Evolutionary conservation across 306 rosid species (phyloP).

Genomic region (Amphicarpaea edgeworthii): DNA sequence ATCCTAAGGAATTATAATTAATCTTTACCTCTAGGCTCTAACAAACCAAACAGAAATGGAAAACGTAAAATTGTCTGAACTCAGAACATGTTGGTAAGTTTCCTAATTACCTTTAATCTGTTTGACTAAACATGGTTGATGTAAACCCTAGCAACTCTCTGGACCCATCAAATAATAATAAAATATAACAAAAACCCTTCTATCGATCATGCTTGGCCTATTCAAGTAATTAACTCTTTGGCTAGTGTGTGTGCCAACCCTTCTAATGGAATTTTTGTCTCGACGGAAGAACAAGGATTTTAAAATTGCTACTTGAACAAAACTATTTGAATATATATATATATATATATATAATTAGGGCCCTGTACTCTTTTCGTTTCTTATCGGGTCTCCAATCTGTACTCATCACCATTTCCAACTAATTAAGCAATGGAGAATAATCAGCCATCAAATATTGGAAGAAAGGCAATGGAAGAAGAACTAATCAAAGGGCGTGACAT

Average conservation of each 20-base stretch:
- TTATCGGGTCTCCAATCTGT: neutral
- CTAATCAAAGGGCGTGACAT: constrained; percentile 34
- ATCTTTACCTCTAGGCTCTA: neutral
- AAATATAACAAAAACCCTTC: neutral
- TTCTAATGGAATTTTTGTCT: neutral
- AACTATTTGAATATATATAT: neutral
- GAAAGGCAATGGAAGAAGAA: constrained; percentile 35
- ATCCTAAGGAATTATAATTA: too few species aligned
- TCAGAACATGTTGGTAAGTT: neutral
- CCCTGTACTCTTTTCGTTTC: neutral
- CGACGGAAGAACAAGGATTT: neutral
- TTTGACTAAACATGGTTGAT: neutral
- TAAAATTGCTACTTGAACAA: neutral
- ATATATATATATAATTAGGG: too few species aligned
- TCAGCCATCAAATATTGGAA: constrained; percentile 3
- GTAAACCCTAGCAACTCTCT: neutral
- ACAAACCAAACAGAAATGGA: neutral
- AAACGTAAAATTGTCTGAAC: neutral
- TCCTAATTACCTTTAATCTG: neutral
- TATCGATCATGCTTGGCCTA: too few species aligned
- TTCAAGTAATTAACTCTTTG: neutral
- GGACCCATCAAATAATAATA: neutral
- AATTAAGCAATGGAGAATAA: constrained; percentile 34
- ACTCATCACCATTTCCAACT: too few species aligned
- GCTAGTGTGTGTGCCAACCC: neutral